Conservation (phyloP, 306 rosid genomes). For the Cucumis cinereus region DNA sequence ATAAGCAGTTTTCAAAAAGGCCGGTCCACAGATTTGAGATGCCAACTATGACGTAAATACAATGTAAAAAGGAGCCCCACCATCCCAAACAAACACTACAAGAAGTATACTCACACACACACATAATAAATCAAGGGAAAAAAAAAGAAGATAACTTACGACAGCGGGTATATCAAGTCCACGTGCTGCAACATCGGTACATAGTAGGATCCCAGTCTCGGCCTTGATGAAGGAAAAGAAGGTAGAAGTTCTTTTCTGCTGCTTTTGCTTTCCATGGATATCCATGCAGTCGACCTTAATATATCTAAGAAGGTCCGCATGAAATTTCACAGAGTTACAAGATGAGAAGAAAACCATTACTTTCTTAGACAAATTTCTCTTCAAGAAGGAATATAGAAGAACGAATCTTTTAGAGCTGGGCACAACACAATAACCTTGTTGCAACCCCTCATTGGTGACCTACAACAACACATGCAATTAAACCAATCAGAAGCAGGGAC, state of each 20-base stretch:
- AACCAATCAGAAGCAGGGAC: background rate
- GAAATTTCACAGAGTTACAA: constrained; percentile 86
- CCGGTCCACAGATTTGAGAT: background rate
- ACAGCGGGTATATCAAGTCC: constrained; percentile 87
- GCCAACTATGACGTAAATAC: background rate
- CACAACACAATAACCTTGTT: constrained; percentile 89
- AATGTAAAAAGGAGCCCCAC: background rate
- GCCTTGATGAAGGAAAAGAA: constrained; percentile 75
- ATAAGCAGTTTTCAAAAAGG: background rate
- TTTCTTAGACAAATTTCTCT: constrained; percentile 57
- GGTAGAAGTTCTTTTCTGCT: constrained; percentile 64
- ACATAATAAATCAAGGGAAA: background rate
- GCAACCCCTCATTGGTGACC: constrained; percentile 95
- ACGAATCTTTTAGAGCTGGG: constrained; percentile 67
- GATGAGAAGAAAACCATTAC: constrained; percentile 98
- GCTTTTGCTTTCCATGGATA: constrained; percentile 95
- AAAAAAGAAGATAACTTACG: constrained; percentile 20
- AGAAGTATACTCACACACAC: background rate
- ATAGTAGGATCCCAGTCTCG: constrained; percentile 79
- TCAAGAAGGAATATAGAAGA: constrained; percentile 75
- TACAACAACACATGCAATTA: constrained; percentile 12
- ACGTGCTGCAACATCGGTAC: constrained; percentile 98
- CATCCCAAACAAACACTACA: background rate
- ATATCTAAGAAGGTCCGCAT: constrained; percentile 68
- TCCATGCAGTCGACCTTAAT: constrained; percentile 56